phyloP scores from a whole-genome alignment of 257 asterid species.

The Penstemon barbatus region DNA sequence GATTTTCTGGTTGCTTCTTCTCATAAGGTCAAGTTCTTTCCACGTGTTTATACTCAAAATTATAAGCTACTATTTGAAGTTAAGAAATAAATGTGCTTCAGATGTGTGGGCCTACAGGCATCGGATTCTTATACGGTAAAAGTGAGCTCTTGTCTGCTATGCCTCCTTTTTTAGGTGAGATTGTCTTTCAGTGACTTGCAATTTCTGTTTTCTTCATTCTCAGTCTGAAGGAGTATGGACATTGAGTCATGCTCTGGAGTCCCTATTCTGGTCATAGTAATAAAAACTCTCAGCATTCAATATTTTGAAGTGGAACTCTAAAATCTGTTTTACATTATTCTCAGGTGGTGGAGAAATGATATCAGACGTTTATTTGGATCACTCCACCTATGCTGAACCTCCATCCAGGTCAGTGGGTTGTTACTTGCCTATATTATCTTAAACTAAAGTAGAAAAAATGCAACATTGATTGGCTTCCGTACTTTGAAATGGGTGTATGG shows the following conservation, averaged over 20 bases:
- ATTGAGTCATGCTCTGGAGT: not conserved
- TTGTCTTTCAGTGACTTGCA: conserved; percentile 5
- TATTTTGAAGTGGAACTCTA: conserved; percentile 12
- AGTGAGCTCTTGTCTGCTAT: conserved; percentile 68
- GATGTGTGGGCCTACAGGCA: conserved; percentile 99
- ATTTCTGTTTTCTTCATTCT: conserved; percentile 14
- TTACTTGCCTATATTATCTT: conserved; percentile 21
- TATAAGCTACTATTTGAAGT: conserved; percentile 43
- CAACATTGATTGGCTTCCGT: conserved; percentile 11
- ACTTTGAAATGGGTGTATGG: conserved; percentile 2
- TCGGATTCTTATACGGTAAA: conserved; percentile 93
- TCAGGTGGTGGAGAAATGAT: conserved; percentile 99
- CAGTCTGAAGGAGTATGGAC: conserved; percentile 7
- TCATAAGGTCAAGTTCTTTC: conserved; percentile 72
- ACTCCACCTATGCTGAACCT: conserved; percentile 94
- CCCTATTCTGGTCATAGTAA: conserved; percentile 3
- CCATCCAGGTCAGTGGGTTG: conserved; percentile 74
- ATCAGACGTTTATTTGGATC: conserved; percentile 83
- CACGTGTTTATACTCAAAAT: conserved; percentile 24
- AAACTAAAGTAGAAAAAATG: conserved; percentile 3
- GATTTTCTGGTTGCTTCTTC: conserved; percentile 98
- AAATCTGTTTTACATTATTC: conserved; percentile 25
- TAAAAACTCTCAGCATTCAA: not conserved
- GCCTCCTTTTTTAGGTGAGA: conserved; percentile 95
- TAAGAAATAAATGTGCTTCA: conserved; percentile 58